Evolutionary conservation across 306 rosid species (phyloP), one percentile per base, ranked within the genome.

Genomic region (Lablab purpureus): DNA sequence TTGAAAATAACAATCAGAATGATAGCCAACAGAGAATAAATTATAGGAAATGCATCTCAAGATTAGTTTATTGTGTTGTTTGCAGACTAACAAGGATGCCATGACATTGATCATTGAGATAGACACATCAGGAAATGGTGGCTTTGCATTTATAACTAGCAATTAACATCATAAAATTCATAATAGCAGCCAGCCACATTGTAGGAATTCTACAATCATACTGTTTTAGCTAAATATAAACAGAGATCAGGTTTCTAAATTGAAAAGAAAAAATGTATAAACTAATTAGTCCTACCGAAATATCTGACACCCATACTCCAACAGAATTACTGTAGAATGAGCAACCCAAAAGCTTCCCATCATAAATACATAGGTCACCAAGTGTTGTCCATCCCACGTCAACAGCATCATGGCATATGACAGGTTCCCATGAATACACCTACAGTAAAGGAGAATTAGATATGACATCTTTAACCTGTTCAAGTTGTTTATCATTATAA

Each of bases 371-470:
- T 11, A 76, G 54, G 81, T 92, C 97, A 71, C 91, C 91, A 82
- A 90, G 93, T 14, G 90, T 83, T 70, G 90, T 85, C 96, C 93
- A 90, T 82, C 85, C 96, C 91, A 90, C 89, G 79, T 89, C 88
- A 55, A 90, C 80, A 73, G 91, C 51, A 82, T 89, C 96, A 56
- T 87, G 96, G 71, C 88, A 83, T 71, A 90, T 85, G 12, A 92
- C 84, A 54, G 96, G 97, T 80, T 92, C 96, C 97, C 97, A 92
- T 36, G 97, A 90, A 85, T 80, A 86, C 18, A 90, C 96, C 97
- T 92, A 71, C 22, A 82, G 52, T 56, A 37, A 7, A 84, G 32
- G 37, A 55, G 52, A 66, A 73, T 28, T 43, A 51, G 14, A 59
- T 10, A 63, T 47, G 71, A 82, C 5, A 71, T 81, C 60, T 67